These are phyloP conservation scores for Astragalus membranaceus DNA, from an alignment of 306 rosid genomes.

Conservation along the genomic window DNA sequence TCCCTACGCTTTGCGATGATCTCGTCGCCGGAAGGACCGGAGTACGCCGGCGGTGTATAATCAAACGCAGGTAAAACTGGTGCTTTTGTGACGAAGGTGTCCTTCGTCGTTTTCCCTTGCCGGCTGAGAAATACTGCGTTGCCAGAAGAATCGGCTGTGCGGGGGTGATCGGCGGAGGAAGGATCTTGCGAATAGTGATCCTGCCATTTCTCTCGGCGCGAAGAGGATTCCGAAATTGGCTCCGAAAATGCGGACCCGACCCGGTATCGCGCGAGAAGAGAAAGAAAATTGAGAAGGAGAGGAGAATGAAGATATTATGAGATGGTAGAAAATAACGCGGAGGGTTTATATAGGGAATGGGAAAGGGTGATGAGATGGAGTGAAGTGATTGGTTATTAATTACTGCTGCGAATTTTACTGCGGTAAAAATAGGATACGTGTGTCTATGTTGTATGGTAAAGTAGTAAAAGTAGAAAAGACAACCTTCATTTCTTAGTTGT, in stretches of 20 bases:
- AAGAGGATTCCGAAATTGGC: neutral
- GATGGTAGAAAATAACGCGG: neutral
- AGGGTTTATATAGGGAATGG: slow-evolving; percentile 24
- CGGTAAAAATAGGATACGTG: neutral
- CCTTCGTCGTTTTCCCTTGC: slow-evolving; percentile 23
- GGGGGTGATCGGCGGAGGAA: neutral
- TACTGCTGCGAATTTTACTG: neutral
- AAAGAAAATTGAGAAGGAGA: neutral
- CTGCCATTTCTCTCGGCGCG: slow-evolving; percentile 36
- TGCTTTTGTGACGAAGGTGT: neutral
- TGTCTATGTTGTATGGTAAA: neutral
- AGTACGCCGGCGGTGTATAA: slow-evolving; percentile 61
- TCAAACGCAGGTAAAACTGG: slow-evolving; percentile 62
- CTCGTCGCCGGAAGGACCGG: slow-evolving; percentile 60
- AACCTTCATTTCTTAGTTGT: neutral
- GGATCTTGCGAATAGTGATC: slow-evolving; percentile 27
- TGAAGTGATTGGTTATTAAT: neutral
- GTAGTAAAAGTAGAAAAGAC: too few species aligned
- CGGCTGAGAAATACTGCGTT: slow-evolving; percentile 39
- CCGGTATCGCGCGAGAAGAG: neutral
- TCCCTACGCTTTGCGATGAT: slow-evolving; percentile 69
- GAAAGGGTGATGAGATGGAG: slow-evolving; percentile 16
- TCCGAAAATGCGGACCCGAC: slow-evolving; percentile 14
- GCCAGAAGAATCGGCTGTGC: neutral
- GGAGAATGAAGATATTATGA: neutral